A percentile compares a stretch with the other conserved stretches of the same genome.
phyloP scores from a whole-genome alignment of 1,284 basidiomycete species.

The Cutaneotrichosporon sp. region DNA sequence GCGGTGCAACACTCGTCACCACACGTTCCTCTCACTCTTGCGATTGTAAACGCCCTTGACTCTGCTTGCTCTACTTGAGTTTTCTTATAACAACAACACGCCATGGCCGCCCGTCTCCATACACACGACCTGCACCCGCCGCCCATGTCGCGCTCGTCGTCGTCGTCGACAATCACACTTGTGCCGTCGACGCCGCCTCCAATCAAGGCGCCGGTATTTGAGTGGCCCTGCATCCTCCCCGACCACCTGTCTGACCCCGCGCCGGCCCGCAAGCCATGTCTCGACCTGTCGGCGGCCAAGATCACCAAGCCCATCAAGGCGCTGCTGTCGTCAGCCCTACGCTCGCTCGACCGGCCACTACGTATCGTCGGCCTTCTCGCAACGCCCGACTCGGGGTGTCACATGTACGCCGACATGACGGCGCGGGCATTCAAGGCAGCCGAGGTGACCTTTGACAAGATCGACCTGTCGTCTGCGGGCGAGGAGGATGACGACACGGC shows the following conservation, averaged over 20 bases:
- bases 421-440: slow-evolving; percentile 15
- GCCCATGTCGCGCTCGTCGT: slow-evolving; percentile 16
- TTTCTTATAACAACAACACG: not conserved
- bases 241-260: not conserved
- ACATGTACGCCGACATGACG: slow-evolving; percentile 27
- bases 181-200: slow-evolving; percentile 12
- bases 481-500: not conserved
- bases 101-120: not conserved
- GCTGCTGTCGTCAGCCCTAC: slow-evolving; percentile 5
- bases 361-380: slow-evolving; percentile 29
- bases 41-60: not conserved
- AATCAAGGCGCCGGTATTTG: not conserved
- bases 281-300: slow-evolving; percentile 7
- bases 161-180: slow-evolving; percentile 12
- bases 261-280: not conserved
- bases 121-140: not conserved
- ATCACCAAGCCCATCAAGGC: slow-evolving; percentile 14
- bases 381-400: slow-evolving; percentile 24
- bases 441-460: slow-evolving; percentile 19
- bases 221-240: not conserved
- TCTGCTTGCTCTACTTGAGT: not conserved
- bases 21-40: not conserved
- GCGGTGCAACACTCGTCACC: not conserved
- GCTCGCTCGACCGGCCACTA: slow-evolving; percentile 15
- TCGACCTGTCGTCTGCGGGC: slow-evolving; percentile 4